Evolutionary conservation across 2,329 filamentous ascomycete genomes (phyloP), one percentile per base, ranked within the genome.

Genomic region (Alternaria triticimaculans): DNA sequence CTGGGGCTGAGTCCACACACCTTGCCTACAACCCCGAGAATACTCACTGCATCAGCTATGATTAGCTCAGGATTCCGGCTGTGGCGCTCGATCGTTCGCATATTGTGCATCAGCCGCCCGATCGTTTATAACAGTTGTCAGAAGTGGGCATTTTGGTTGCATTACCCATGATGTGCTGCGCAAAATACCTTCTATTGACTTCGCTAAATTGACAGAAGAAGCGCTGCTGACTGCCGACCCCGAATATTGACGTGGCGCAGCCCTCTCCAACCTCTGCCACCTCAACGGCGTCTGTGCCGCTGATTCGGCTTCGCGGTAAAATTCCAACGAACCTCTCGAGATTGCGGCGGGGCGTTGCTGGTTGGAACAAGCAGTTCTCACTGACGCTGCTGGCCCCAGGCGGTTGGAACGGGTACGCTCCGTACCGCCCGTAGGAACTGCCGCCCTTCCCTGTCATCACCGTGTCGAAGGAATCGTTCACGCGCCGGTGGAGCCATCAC

Each of bases 1-100:
- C 63, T 73, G 76, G 73, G 76, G 76, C 76, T 76, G 69, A 77
- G 75, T 71, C 67, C 60, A 56, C 45, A 48, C 20, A 23, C 33
- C 28, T 12, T 58, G 59, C 65, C 66, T 69, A 58, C 64, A 60
- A 69, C 57, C 71, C 74, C 74, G 70, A 72, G 63, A 73, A 75
- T 70, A 71, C 58, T 53, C 66, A 65, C 58, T 59, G 69, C 62
- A 64, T 71, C 63, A 72, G 65, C 75, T 75, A 77, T 76, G 68
- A 74, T 74, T 78, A 78, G 75, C 63, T 55, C 63, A 54, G n/a
- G 54, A 23, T 46, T 44, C 25, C 41, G 58, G 45, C 60, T 54
- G 46, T 58, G 58, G 63, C 59, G 57, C 58, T 63, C 62, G 43
- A 53, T 66, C 46, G 56, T 65, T 63, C 53, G 48, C 65, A 64